A percentile compares a stretch with the other conserved stretches of the same genome.
Evolutionary conservation across 1,139 yeast species (phyloP).

Genomic region (Suhomyces yuchorum): DNA sequence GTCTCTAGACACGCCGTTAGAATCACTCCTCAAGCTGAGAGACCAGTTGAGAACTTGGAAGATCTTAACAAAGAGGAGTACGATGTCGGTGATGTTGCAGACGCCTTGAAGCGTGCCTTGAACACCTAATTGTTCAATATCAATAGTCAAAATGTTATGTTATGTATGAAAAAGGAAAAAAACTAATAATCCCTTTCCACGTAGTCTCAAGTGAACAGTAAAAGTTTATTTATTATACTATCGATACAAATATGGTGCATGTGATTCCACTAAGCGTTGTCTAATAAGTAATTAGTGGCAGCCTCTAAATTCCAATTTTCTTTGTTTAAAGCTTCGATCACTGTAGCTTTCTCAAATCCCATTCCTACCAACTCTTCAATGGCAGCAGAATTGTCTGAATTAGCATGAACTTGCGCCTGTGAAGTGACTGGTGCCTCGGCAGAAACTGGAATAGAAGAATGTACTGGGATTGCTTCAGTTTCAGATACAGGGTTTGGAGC

Average conservation of each 20-base stretch:
- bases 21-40: conserved; percentile 51
- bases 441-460: conserved; percentile 14
- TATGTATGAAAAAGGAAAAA: not conserved
- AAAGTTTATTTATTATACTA: not conserved
- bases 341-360: conserved; percentile 78
- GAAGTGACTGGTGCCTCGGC: conserved; percentile 20
- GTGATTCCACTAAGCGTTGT: conserved; percentile 47
- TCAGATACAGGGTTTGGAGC: conserved; percentile 24
- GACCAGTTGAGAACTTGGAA: conserved; percentile 42
- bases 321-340: conserved; percentile 65
- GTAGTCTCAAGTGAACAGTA: too few relatives aligned
- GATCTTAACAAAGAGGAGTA: conserved; percentile 38
- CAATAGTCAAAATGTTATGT: not conserved
- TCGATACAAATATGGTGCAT: not conserved
- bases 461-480: conserved; percentile 7
- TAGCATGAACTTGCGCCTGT: conserved; percentile 9
- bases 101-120: conserved; percentile 30
- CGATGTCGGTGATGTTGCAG: conserved; percentile 42
- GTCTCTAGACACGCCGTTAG: conserved; percentile 47
- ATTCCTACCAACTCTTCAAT: conserved; percentile 80
- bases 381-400: conserved; percentile 32
- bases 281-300: conserved; percentile 82
- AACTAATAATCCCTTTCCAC: too few relatives aligned
- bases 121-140: conserved; percentile 6
- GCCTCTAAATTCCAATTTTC: conserved; percentile 77